Conservation (phyloP, 371 early-diverging fungal species). For the Rhizopus microsporus region DNA sequence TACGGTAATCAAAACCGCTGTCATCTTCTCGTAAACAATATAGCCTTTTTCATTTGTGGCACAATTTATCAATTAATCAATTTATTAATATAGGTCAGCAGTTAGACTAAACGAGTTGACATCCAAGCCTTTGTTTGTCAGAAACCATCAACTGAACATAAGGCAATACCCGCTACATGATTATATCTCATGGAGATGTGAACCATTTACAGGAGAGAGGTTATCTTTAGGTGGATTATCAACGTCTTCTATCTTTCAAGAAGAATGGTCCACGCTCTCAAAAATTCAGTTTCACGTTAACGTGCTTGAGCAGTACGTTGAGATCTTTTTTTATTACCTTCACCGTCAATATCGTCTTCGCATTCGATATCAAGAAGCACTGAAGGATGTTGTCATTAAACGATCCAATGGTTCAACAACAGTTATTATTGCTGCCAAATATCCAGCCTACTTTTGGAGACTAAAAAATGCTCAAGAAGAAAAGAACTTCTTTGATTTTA, state of each 20-base stretch:
- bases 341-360: conserved; percentile 26
- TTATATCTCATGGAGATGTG: neutral
- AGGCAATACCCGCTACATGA: neutral
- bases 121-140: neutral
- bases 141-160: neutral
- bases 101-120: neutral
- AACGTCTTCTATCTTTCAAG: conserved; percentile 16
- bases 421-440: conserved; percentile 24
- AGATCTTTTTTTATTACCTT: conserved; percentile 27
- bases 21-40: conserved; percentile 5
- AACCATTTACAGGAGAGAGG: neutral
- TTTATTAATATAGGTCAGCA: neutral
- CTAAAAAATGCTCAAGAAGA: neutral
- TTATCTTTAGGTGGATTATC: conserved; percentile 30
- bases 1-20: neutral
- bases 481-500: conserved; percentile 7
- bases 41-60: neutral
- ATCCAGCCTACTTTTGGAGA: conserved; percentile 28
- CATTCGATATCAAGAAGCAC: conserved; percentile 11
- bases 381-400: conserved; percentile 21
- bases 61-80: neutral
- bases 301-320: conserved; percentile 19
- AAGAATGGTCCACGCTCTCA: conserved; percentile 28
- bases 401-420: conserved; percentile 14
- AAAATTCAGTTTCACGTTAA: conserved; percentile 32